Conservation (phyloP, 257 asterid genomes). For the Fraxinus excelsior region DNA sequence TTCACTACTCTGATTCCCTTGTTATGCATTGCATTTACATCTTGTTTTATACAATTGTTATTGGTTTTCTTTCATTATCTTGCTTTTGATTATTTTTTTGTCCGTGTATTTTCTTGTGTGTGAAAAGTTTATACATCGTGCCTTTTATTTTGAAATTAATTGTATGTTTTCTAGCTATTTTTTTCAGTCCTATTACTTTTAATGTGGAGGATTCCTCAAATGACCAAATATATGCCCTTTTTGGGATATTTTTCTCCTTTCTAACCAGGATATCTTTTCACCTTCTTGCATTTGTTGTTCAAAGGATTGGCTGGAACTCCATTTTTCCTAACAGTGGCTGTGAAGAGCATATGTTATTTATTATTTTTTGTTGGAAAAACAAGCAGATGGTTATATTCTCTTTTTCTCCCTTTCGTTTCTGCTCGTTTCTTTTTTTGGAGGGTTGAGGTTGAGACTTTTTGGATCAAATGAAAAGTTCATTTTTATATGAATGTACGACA, state of each 20-base stretch:
- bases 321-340: neutral
- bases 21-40: conserved; percentile 3
- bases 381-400: neutral
- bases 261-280: neutral
- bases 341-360: neutral
- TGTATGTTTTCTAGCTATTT: neutral
- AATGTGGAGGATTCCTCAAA: neutral
- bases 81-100: neutral
- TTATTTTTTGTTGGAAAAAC: neutral
- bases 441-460: neutral
- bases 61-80: neutral
- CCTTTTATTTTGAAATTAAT: neutral
- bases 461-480: neutral
- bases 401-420: neutral
- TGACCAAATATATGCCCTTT: neutral
- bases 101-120: neutral
- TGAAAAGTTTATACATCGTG: neutral
- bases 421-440: neutral
- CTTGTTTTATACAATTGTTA: neutral
- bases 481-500: neutral
- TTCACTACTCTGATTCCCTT: neutral
- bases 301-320: neutral
- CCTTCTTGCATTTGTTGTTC: neutral
- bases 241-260: neutral
- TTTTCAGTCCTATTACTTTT: neutral